Conservation (phyloP, 805 yeast species). For the Suhomyces sp. region DNA sequence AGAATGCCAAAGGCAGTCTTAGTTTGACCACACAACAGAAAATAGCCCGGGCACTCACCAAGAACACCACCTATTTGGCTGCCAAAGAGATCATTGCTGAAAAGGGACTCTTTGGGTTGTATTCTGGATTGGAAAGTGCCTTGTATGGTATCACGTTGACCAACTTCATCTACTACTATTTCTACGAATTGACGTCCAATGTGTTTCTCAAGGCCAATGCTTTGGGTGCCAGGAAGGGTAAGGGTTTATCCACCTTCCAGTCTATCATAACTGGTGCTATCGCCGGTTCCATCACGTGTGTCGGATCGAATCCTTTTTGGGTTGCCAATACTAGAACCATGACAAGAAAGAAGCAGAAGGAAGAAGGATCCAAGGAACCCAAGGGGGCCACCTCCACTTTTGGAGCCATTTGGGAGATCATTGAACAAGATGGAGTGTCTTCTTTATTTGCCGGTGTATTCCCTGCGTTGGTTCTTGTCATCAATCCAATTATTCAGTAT, state of each 20-base stretch:
- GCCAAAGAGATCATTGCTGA: slow-evolving; percentile 46
- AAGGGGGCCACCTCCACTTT: slow-evolving; percentile 46
- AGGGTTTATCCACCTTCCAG: slow-evolving; percentile 59
- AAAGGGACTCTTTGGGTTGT: slow-evolving; percentile 68
- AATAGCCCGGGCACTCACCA: slow-evolving; percentile 14
- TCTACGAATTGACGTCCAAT: slow-evolving; percentile 71
- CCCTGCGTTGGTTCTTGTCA: slow-evolving; percentile 83
- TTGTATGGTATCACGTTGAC: slow-evolving; percentile 81
- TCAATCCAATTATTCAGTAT: slow-evolving; percentile 89
- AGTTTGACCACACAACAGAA: slow-evolving; percentile 16
- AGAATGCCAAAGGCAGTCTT: slow-evolving; percentile 9
- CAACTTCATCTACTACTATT: slow-evolving; percentile 87
- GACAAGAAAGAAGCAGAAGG: slow-evolving; percentile 42
- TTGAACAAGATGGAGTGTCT: slow-evolving; percentile 65
- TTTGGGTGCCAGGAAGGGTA: slow-evolving; percentile 20
- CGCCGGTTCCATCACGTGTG: slow-evolving; percentile 84
- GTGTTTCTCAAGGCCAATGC: slow-evolving; percentile 39
- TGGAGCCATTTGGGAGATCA: slow-evolving; percentile 58
- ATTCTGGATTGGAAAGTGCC: slow-evolving; percentile 87
- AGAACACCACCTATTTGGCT: slow-evolving; percentile 24
- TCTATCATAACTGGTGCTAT: slow-evolving; percentile 76
- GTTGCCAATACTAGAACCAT: slow-evolving; percentile 91
- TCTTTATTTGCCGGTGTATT: slow-evolving; percentile 81
- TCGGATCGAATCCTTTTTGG: slow-evolving; percentile 89
- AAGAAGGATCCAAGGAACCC: slow-evolving; percentile 13